phyloP scores from a whole-genome alignment of 2,329 filamentous ascomycete species.

The Ceratocystis destructans region DNA sequence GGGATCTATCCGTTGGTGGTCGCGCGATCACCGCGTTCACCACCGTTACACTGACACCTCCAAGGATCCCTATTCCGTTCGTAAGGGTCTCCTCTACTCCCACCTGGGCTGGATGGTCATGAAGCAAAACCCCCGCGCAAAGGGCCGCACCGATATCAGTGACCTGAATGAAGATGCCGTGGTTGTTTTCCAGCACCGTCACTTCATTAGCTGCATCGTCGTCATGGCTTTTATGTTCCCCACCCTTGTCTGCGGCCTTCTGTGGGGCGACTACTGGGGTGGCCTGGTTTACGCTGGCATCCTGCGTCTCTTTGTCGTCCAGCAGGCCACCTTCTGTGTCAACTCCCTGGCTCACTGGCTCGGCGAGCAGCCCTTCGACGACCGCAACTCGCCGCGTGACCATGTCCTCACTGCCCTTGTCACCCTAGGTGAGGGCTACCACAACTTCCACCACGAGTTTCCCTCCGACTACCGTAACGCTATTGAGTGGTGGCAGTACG shows the following conservation, averaged over 20 bases:
- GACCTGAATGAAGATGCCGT: slow-evolving; percentile 77
- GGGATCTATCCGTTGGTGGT: slow-evolving; percentile 82
- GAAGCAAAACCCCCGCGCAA: slow-evolving; percentile 84
- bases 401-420: slow-evolving; percentile 75
- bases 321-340: slow-evolving; percentile 87
- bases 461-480: slow-evolving; percentile 87
- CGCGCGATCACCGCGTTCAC: slow-evolving; percentile 72
- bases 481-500: slow-evolving; percentile 82
- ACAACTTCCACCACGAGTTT: slow-evolving; percentile 95
- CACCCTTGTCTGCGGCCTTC: slow-evolving; percentile 58
- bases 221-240: slow-evolving; percentile 67
- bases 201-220: slow-evolving; percentile 70
- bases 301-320: slow-evolving; percentile 75
- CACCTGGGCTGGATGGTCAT: slow-evolving; percentile 79
- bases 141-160: slow-evolving; percentile 76
- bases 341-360: slow-evolving; percentile 86
- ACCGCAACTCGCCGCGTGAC: slow-evolving; percentile 81
- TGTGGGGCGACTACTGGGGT: slow-evolving; percentile 69
- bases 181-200: slow-evolving; percentile 75
- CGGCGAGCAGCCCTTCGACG: slow-evolving; percentile 82
- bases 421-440: slow-evolving; percentile 78
- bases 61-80: slow-evolving; percentile 82
- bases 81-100: slow-evolving; percentile 74
- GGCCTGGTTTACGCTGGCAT: slow-evolving; percentile 78
- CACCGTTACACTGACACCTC: slow-evolving; percentile 88